Conservation (phyloP, 805 yeast species). For the Scheffersomyces stipitis region DNA sequence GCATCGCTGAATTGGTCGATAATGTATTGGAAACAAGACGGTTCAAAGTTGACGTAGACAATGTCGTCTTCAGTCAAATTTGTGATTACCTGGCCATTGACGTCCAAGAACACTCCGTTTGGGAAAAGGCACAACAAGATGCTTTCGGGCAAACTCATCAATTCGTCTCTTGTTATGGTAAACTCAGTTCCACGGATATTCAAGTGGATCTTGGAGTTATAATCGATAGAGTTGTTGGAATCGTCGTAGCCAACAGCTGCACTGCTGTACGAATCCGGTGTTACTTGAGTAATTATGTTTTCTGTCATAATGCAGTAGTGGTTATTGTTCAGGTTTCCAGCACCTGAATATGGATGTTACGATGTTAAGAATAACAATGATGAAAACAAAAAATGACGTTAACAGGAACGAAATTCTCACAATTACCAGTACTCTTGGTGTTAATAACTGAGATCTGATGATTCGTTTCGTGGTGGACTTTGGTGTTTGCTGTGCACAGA, state of each 20-base stretch:
- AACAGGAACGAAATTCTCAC: too few species aligned
- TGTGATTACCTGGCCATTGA: slow-evolving; percentile 72
- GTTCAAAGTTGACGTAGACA: slow-evolving; percentile 83
- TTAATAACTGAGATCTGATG: too few species aligned
- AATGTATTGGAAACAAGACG: slow-evolving; percentile 82
- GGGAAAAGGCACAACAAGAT: slow-evolving; percentile 84
- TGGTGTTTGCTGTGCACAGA: too few species aligned
- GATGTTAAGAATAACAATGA: too few species aligned
- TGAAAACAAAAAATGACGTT: too few species aligned
- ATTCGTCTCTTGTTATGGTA: slow-evolving; percentile 80
- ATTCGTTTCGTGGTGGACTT: too few species aligned
- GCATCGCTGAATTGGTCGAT: slow-evolving; percentile 70
- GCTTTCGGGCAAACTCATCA: slow-evolving; percentile 90
- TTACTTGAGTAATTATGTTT: slow-evolving; percentile 71
- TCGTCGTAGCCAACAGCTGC: slow-evolving; percentile 25
- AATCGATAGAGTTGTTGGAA: slow-evolving; percentile 39
- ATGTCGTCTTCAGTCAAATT: slow-evolving; percentile 77
- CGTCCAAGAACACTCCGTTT: slow-evolving; percentile 82
- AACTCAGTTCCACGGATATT: slow-evolving; percentile 75
- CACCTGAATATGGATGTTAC: slow-evolving; percentile 11
- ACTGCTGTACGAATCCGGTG: slow-evolving; percentile 33
- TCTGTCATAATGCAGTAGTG: slow-evolving; percentile 31
- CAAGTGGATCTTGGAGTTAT: slow-evolving; percentile 68
- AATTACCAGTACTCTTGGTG: too few species aligned
- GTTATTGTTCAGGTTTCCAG: slow-evolving; percentile 15